A percentile compares a stretch with the other conserved stretches of the same genome.
These are phyloP conservation scores for Craspedostauros australis DNA, from an alignment of 108 stramenopile species.

Conservation along the genomic window DNA sequence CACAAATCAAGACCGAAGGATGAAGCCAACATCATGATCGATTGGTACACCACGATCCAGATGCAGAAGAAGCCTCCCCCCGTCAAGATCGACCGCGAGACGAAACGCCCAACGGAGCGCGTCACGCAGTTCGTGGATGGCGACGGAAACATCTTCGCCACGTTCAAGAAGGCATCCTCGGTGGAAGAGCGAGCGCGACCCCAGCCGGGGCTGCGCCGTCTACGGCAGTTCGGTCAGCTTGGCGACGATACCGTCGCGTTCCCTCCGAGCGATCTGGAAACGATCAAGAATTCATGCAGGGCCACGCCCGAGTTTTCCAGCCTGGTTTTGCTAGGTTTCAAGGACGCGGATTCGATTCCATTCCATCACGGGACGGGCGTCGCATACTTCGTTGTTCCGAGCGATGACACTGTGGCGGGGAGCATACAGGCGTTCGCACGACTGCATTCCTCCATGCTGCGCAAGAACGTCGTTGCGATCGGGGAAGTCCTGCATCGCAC, in stretches of 20 bases:
- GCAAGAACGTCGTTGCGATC: constrained; percentile 60
- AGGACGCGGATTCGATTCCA: constrained; percentile 31
- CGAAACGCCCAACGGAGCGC: constrained; percentile 33
- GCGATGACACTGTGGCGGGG: constrained; percentile 41
- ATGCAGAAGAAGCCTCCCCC: constrained; percentile 43
- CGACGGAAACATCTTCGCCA: constrained; percentile 17
- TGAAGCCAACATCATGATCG: constrained; percentile 45
- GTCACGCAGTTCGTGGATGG: constrained; percentile 6
- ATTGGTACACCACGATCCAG: constrained; percentile 51
- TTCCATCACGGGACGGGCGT: constrained; percentile 14
- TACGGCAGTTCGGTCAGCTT: constrained; percentile 30
- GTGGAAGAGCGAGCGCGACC: constrained; percentile 8
- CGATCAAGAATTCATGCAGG: constrained; percentile 27
- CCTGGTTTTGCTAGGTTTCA: constrained; percentile 60
- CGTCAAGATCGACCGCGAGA: constrained; percentile 45
- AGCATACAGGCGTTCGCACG: constrained; percentile 47
- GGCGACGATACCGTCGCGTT: constrained; percentile 26
- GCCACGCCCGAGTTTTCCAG: constrained; percentile 22
- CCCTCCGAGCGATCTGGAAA: constrained; percentile 10
- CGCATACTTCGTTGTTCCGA: constrained; percentile 43
- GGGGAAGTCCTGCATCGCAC: constrained; percentile 55
- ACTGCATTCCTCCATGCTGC: constrained; percentile 58
- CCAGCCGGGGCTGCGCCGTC: constrained; percentile 18
- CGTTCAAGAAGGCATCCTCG: constrained; percentile 4
- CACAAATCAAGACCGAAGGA: constrained; percentile 16